These are phyloP conservation scores for Purshia tridentata DNA, from an alignment of 306 rosid species.

Conservation along the genomic window DNA sequence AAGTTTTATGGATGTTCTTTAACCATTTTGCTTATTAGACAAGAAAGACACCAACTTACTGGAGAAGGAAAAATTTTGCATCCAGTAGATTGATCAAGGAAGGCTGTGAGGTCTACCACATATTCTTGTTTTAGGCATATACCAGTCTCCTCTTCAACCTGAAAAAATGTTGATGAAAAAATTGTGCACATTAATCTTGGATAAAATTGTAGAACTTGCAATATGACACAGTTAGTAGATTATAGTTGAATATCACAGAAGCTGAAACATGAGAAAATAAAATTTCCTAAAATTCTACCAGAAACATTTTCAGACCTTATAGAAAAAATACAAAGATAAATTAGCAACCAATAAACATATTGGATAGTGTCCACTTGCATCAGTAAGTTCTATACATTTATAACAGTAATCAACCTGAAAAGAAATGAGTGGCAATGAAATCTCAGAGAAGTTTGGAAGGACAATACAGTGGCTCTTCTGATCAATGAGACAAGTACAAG, in stretches of 20 bases:
- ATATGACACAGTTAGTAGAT: not conserved
- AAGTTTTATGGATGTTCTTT: too few species aligned
- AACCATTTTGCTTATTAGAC: too few species aligned
- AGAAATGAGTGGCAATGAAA: too few species aligned
- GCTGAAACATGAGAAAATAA: not conserved
- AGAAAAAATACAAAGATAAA: not conserved
- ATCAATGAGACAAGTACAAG: too few species aligned
- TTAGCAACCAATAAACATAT: not conserved
- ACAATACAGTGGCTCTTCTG: too few species aligned
- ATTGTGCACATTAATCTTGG: slow-evolving; percentile 8
- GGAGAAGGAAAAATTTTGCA: slow-evolving; percentile 74
- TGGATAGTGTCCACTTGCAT: not conserved
- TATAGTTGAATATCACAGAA: not conserved
- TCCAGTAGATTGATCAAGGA: slow-evolving; percentile 74
- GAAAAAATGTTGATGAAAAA: slow-evolving; percentile 22
- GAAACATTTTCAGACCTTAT: not conserved
- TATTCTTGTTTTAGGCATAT: slow-evolving; percentile 62
- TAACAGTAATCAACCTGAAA: too few species aligned
- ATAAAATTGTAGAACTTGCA: not conserved
- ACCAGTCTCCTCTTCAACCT: slow-evolving; percentile 95
- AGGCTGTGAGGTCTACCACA: slow-evolving; percentile 83
- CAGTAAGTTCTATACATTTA: too few species aligned
- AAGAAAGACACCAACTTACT: slow-evolving; percentile 33
- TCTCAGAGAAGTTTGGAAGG: too few species aligned
- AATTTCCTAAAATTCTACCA: not conserved